A percentile compares a stretch with the other conserved stretches of the same genome.
These are phyloP conservation scores for Spongiforma sp. DNA, from an alignment of 1,284 basidiomycete species.

Conservation along the genomic window DNA sequence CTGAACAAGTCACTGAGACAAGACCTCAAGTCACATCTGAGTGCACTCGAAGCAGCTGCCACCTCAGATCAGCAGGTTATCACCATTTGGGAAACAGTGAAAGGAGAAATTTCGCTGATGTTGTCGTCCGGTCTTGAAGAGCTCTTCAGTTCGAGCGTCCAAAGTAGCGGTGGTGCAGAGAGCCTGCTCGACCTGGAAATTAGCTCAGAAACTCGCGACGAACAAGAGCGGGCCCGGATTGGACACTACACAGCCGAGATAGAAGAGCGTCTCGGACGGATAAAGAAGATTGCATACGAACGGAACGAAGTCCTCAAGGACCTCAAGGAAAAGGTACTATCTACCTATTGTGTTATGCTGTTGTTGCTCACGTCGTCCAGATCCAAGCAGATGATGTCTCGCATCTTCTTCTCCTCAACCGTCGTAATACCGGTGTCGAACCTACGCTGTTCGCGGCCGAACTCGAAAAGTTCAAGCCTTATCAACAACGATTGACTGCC, in stretches of 20 bases:
- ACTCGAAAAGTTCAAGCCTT: constrained; percentile 94
- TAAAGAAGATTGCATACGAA: constrained; percentile 87
- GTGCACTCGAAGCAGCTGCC: constrained; percentile 79
- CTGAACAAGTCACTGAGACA: constrained; percentile 76
- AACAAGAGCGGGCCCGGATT: constrained; percentile 72
- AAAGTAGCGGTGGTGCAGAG: constrained; percentile 50
- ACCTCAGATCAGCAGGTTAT: constrained; percentile 81
- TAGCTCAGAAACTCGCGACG: constrained; percentile 64
- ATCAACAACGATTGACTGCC: constrained; percentile 80
- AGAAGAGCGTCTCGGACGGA: constrained; percentile 73
- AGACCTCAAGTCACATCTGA: constrained; percentile 82
- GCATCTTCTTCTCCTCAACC: constrained; percentile 90
- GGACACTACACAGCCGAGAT: constrained; percentile 75
- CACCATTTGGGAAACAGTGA: constrained; percentile 76
- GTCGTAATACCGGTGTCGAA: constrained; percentile 85
- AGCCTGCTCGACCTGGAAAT: constrained; percentile 75
- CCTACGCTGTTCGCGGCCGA: constrained; percentile 90
- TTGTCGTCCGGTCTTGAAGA: constrained; percentile 70
- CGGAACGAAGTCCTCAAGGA: constrained; percentile 89
- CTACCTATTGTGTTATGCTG: background rate
- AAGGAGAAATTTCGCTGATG: constrained; percentile 71
- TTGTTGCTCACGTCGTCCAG: constrained; percentile 44
- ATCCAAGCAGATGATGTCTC: constrained; percentile 98
- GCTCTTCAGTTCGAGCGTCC: constrained; percentile 69
- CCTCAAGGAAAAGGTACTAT: constrained; percentile 85